Base-by-base conservation (phyloP, 164 flowering plant genomes). In the Macadamia tetraphylla region DNA sequence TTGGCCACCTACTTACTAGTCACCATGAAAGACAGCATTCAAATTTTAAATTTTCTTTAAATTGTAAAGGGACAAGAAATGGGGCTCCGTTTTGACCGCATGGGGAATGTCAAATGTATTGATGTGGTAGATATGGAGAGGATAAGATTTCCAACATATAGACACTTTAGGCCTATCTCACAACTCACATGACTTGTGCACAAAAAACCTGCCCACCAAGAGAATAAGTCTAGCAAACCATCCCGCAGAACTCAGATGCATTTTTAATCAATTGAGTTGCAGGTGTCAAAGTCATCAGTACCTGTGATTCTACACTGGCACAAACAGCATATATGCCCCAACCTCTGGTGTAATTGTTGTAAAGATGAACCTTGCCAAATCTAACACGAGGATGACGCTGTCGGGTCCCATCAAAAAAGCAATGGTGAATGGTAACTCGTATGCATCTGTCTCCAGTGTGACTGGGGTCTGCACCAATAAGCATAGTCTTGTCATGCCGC, bases 311-410 rank as follows among this genome's bases (percentile, higher is more conserved):
- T 12, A 92, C 98, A 73, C 98, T 87, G 35, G 91, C 91, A 76
- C 98, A 90, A 57, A 92, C 84, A 74, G 96, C 97, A 80, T 92
- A 92, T 29, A 92, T 85, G 23, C 91, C 89, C 98, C 96, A 92
- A 76, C 82, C 71, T 73, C 91, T 87, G 31, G 92, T 92, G 80
- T 88, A 92, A 62, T 90, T 92, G 67, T 92, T 92, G 73, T 85
- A 92, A 51, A 92, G 65, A 82, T 92, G 98, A 7, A 92, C 94
- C 79, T 84, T 88, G 15, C 76, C 92, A 81, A 79, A 92, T 79
- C 96, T 79, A 68, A 92, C 86, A 71, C 96, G 98, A 73, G 96
- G 98, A 63, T 92, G 98, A 15, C 96, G 69, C 75, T 92, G 96
- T 15, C 90, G 71, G 0, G 94, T 90, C 18, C 92, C 98, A 74